phyloP scores from a whole-genome alignment of 495 filamentous ascomycete genomes.

The Bryoglossum gracile region DNA sequence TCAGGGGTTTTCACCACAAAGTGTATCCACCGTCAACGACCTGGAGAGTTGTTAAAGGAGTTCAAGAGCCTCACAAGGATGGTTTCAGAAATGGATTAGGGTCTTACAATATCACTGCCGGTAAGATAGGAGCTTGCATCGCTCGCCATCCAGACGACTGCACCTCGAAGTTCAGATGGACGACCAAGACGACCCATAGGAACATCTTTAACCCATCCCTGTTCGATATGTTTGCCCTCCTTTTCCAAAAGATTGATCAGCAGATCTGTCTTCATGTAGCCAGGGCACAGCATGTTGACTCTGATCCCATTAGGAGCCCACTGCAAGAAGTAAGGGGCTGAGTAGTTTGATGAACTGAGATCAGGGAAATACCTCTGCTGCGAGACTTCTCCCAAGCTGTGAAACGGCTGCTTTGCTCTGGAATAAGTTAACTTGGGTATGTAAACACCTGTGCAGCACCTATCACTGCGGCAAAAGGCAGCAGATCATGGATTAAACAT shows the following conservation, averaged over 20 bases:
- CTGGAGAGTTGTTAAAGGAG: not conserved
- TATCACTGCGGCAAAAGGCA: not conserved
- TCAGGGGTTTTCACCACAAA: conserved; percentile 9
- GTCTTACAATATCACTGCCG: conserved; percentile 19
- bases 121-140: conserved; percentile 19
- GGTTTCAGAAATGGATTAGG: not conserved
- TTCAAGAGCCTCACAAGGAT: too few relatives aligned
- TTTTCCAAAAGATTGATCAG: conserved; percentile 23
- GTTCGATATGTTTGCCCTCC: conserved; percentile 17
- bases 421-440: not conserved
- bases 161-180: conserved; percentile 27
- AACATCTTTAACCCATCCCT: conserved; percentile 22
- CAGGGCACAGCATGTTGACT: conserved; percentile 19
- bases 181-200: conserved; percentile 25
- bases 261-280: conserved; percentile 22
- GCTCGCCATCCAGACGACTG: conserved; percentile 28
- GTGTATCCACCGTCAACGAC: conserved; percentile 18
- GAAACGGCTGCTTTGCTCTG: conserved; percentile 24
- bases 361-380: conserved; percentile 14
- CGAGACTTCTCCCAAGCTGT: conserved; percentile 22
- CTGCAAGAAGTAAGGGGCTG: conserved; percentile 9
- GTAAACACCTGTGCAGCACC: too few relatives aligned
- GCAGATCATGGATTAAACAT: not conserved
- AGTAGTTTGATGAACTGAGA: not conserved
- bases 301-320: conserved; percentile 23